phyloP scores from a whole-genome alignment of 495 filamentous ascomycete genomes.

The Lasiosphaeriaceae sp. region DNA sequence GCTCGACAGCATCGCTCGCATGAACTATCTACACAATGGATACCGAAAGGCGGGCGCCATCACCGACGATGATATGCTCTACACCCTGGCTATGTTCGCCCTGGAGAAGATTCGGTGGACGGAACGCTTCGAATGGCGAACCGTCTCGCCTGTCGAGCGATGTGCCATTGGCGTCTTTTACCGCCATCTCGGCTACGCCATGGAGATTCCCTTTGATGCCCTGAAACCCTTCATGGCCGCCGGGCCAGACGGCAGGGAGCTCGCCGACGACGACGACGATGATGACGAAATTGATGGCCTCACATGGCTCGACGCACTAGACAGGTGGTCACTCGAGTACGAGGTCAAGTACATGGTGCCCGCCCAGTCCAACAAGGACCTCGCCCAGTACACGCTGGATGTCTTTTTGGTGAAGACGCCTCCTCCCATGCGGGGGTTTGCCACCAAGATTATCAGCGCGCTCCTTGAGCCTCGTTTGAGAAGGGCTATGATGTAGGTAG shows the following conservation, averaged over 20 bases:
- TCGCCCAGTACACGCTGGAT: slow-evolving; percentile 52
- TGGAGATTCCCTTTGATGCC: neutral
- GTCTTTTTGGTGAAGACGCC: slow-evolving; percentile 54
- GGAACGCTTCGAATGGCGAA: neutral
- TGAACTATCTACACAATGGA: slow-evolving; percentile 46
- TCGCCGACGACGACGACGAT: slow-evolving; percentile 11
- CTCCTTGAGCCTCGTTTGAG: slow-evolving; percentile 58
- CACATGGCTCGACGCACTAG: slow-evolving; percentile 57
- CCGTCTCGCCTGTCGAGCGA: neutral
- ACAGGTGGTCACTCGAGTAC: slow-evolving; percentile 50
- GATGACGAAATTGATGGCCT: slow-evolving; percentile 54
- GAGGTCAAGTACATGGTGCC: slow-evolving; percentile 55
- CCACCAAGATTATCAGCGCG: slow-evolving; percentile 44
- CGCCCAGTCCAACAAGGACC: slow-evolving; percentile 45
- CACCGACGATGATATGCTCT: slow-evolving; percentile 19
- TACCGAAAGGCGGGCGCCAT: slow-evolving; percentile 40
- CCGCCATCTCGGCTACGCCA: neutral
- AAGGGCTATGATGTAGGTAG: slow-evolving; percentile 56
- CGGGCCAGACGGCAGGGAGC: neutral
- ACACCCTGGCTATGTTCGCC: neutral
- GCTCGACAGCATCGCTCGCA: slow-evolving; percentile 36
- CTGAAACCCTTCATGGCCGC: slow-evolving; percentile 37
- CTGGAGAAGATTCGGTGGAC: neutral
- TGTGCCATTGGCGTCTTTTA: neutral
- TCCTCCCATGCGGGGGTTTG: slow-evolving; percentile 34